These are phyloP conservation scores for Fusarium chaquense DNA, from an alignment of 2,329 filamentous ascomycete genomes.

Conservation along the genomic window DNA sequence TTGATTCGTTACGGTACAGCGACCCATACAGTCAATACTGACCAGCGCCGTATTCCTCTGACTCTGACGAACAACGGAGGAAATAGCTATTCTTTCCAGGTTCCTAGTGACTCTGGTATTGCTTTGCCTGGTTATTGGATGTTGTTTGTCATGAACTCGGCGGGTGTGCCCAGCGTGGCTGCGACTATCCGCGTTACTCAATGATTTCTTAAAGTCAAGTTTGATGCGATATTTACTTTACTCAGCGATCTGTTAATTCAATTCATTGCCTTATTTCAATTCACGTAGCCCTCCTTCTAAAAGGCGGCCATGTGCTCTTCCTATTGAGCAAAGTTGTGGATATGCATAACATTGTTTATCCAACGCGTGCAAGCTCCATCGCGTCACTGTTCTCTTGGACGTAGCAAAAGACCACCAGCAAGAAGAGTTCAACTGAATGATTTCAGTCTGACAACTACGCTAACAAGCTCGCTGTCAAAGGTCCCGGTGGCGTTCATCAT, in stretches of 20 bases:
- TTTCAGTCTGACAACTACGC: background rate
- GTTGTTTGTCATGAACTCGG: constrained; percentile 33
- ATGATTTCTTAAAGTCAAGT: constrained; percentile 10
- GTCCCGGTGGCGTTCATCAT: background rate
- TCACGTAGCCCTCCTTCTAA: background rate
- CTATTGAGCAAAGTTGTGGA: background rate
- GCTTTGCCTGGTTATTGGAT: constrained; percentile 39
- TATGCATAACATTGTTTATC: background rate
- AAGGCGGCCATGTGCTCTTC: background rate
- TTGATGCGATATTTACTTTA: background rate
- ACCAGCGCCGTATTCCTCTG: constrained; percentile 37
- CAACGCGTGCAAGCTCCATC: background rate
- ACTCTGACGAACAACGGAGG: background rate
- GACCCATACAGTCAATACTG: constrained; percentile 39
- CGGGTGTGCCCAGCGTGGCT: constrained; percentile 33
- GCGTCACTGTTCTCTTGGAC: background rate
- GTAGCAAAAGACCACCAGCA: too few relatives aligned
- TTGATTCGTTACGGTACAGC: constrained; percentile 34
- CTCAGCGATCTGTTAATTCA: background rate
- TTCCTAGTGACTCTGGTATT: constrained; percentile 32
- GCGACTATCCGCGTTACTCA: constrained; percentile 1
- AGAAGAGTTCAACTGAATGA: background rate
- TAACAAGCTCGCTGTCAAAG: background rate
- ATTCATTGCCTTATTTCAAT: background rate
- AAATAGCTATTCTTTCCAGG: constrained; percentile 14